Conservation (phyloP, 225 moss, liverwort and hornwort genomes). For the Marchantia polymorpha region DNA sequence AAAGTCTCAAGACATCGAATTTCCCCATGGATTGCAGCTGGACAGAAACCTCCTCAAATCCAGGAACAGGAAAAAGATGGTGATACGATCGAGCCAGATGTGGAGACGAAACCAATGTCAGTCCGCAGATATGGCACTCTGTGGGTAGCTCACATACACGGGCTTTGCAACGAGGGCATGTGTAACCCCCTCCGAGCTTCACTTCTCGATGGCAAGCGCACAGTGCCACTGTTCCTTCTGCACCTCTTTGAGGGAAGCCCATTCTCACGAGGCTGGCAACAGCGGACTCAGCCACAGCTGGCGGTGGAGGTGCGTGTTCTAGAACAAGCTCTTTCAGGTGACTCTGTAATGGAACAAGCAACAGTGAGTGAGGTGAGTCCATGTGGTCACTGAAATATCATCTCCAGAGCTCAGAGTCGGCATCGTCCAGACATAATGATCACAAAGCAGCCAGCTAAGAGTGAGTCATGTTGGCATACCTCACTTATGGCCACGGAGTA, state of each 20-base stretch:
- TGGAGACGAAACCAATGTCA: slow-evolving; percentile 92
- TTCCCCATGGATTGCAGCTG: slow-evolving; percentile 50
- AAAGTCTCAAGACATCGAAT: slow-evolving; percentile 38
- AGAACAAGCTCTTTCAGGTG: slow-evolving; percentile 89
- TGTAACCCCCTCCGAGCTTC: slow-evolving; percentile 93
- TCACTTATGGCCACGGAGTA: slow-evolving; percentile 94
- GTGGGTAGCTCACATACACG: slow-evolving; percentile 96
- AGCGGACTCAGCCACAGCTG: slow-evolving; percentile 78
- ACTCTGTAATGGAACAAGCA: slow-evolving; percentile 37
- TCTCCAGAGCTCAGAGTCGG: too few relatives aligned
- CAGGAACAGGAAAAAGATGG: slow-evolving; percentile 92
- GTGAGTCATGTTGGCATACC: slow-evolving; percentile 38
- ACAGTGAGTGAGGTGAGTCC: neutral
- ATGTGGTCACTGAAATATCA: neutral
- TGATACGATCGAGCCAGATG: slow-evolving; percentile 97
- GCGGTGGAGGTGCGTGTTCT: slow-evolving; percentile 97
- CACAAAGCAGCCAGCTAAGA: neutral
- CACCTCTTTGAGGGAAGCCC: slow-evolving; percentile 92
- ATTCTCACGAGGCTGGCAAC: slow-evolving; percentile 89
- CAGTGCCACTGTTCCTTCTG: slow-evolving; percentile 83
- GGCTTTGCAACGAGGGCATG: slow-evolving; percentile 93
- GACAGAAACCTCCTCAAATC: slow-evolving; percentile 74
- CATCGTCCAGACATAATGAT: neutral
- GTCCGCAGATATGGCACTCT: slow-evolving; percentile 89
- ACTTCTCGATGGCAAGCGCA: slow-evolving; percentile 97